These are phyloP conservation scores for Aspergillus persii DNA, from an alignment of 2,329 filamentous ascomycete genomes.

Conservation along the genomic window DNA sequence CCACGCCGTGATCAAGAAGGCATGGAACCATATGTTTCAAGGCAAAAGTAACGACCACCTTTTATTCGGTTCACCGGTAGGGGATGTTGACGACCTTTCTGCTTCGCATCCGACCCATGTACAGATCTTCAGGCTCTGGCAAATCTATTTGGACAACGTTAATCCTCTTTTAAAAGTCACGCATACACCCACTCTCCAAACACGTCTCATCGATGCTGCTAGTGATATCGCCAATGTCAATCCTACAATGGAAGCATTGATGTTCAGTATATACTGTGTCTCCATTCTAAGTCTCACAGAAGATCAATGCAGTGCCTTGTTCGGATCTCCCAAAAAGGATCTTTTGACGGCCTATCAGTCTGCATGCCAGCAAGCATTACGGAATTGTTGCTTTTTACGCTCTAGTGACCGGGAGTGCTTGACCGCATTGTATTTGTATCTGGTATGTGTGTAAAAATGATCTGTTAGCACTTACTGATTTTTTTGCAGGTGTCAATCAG, in stretches of 20 bases:
- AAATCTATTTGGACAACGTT: constrained; percentile 68
- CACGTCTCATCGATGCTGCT: constrained; percentile 60
- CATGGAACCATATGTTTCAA: no score
- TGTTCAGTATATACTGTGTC: constrained; percentile 64
- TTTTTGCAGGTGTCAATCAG: no score
- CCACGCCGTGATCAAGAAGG: no score
- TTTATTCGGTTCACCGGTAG: background rate
- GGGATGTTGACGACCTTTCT: background rate
- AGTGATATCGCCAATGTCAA: constrained; percentile 55
- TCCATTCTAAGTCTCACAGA: constrained; percentile 56
- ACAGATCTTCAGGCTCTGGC: constrained; percentile 51
- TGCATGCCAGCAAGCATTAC: no score
- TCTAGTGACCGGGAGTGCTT: no score
- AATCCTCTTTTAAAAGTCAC: constrained; percentile 67
- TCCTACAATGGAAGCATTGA: constrained; percentile 61
- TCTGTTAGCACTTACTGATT: constrained; percentile 46
- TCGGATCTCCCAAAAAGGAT: no score
- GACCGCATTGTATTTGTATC: no score
- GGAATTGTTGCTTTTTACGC: no score
- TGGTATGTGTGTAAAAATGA: constrained; percentile 13
- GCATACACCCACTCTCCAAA: constrained; percentile 64
- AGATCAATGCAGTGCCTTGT: constrained; percentile 18
- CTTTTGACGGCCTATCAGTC: no score
- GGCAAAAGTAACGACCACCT: no score
- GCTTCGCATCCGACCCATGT: constrained; percentile 18